Percentiles rank a stretch among this genome's conserved stretches.
phyloP scores from a whole-genome alignment of 208 protist genomes.

The Trypanosoma theileri region DNA sequence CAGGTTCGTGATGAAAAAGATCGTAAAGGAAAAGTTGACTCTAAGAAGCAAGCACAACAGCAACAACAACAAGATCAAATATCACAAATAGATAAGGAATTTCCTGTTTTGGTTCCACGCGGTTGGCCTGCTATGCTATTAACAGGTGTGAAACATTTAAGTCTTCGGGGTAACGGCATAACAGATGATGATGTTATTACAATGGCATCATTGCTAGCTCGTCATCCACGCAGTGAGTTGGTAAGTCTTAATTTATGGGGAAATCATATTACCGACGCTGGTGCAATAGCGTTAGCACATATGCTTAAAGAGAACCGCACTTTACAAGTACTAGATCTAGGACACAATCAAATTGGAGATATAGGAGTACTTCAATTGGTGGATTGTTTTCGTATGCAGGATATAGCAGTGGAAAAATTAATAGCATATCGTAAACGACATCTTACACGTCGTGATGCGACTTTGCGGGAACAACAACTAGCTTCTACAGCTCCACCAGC shows the following conservation, averaged over 20 bases:
- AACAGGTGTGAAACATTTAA: constrained; percentile 71
- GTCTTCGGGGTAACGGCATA: constrained; percentile 84
- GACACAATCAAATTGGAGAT: constrained; percentile 82
- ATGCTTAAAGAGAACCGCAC: constrained; percentile 60
- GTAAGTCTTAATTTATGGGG: constrained; percentile 87
- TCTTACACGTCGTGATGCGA: constrained; percentile 52
- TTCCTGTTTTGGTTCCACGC: constrained; percentile 59
- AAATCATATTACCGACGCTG: constrained; percentile 77
- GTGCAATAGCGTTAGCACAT: constrained; percentile 51
- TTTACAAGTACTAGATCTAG: constrained; percentile 77
- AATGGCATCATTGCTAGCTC: constrained; percentile 50
- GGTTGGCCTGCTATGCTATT: constrained; percentile 78
- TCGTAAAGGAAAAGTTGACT: constrained; percentile 82
- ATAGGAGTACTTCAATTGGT: constrained; percentile 59
- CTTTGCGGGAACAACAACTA: constrained; percentile 48
- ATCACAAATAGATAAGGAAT: constrained; percentile 56
- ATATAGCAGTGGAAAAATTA: constrained; percentile 59
- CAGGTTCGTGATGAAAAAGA: constrained; percentile 76
- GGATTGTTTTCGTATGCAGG: constrained; percentile 67
- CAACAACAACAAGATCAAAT: constrained; percentile 72
- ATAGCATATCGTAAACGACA: constrained; percentile 42
- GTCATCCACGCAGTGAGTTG: constrained; percentile 64
- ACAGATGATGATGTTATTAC: constrained; percentile 43
- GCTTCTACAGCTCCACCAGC: constrained; percentile 32
- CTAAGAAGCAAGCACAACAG: constrained; percentile 69